Conservation (phyloP, 768 basidiomycete species). For the Kwoniella sp. region DNA sequence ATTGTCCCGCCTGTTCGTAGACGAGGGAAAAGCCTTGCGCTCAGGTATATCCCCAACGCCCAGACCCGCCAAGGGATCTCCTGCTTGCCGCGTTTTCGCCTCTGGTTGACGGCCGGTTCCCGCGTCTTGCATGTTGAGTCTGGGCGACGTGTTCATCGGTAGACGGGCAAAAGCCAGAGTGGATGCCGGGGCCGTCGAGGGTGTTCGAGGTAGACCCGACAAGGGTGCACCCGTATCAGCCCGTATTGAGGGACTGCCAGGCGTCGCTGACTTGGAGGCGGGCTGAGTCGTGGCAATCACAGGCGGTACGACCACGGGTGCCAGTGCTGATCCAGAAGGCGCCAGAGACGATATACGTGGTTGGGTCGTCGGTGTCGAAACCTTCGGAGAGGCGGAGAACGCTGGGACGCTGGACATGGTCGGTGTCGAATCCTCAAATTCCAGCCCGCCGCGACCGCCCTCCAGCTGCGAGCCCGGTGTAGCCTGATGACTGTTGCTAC, state of each 20-base stretch:
- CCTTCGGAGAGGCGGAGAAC: constrained; percentile 1
- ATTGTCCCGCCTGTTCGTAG: neutral
- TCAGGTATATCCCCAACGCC: constrained; percentile 4
- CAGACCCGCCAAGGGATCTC: constrained; percentile 19
- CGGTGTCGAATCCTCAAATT: constrained; percentile 15
- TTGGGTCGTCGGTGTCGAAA: neutral
- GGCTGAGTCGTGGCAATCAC: too few species aligned
- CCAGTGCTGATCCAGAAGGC: neutral
- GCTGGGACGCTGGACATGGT: constrained; percentile 2
- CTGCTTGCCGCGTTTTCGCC: neutral
- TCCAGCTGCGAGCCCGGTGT: neutral
- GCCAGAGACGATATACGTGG: neutral
- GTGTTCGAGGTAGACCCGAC: constrained; percentile 3
- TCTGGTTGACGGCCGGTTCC: neutral
- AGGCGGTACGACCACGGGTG: neutral
- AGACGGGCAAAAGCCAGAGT: neutral
- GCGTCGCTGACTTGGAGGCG: too few species aligned
- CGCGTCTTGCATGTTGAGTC: neutral
- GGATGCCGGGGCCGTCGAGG: constrained; percentile 5
- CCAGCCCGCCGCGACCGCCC: neutral
- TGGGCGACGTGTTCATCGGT: too few species aligned
- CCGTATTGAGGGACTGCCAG: neutral
- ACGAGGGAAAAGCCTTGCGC: neutral
- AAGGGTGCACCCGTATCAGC: neutral
- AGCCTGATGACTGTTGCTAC: neutral